Base-by-base conservation (phyloP, 768 basidiomycete species). In the Coprinopsis sp. region DNA sequence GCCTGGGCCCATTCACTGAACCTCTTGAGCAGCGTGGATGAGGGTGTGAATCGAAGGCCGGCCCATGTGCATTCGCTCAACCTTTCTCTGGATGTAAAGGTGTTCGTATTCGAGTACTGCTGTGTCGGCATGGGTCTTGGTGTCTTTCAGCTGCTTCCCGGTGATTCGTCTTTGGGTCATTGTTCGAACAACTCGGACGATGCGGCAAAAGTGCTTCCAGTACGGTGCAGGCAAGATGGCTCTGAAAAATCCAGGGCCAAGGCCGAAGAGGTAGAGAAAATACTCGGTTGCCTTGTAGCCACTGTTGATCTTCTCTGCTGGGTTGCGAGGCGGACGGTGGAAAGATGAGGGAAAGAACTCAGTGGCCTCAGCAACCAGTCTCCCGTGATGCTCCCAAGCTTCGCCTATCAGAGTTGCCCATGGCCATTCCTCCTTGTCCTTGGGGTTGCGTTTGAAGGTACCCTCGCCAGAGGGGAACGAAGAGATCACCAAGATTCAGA, bases 81-180 rank as follows among this genome's bases (percentile, higher is more conserved):
- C 25, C 4, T 18, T 28, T 11, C 39, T 29, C 25, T 43, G 40
- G 19, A 33, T 33, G 24, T 50, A 50, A 23, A 50, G 33, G 22
- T 45, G 10, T 23, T 74, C 69, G 49, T 60, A 74, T 19, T 69
- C 66, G 1, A 33, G 37, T 1, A 50, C 45, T 47, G 65, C 72
- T 11, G 56, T 34, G 1, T 55, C 14, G 13, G 72, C 45, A 0
- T 50, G 36, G 0, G 16, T 8, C 14, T 70, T 60, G 0, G 60
- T 65, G 1, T 50, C 16, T 6, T 18, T 12, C 5, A 69, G 44
- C 18, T 63, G 43, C 0, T 25, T 10, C 2, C 10, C 24, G 22
- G 56, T 57, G 22, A 64, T 62, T 4, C 29, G 18, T 1, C 47
- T 50, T 25, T 68, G 66, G 14, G 51, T 40, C 1, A 68, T 13